Evolutionary conservation across 2,329 filamentous ascomycete genomes (phyloP).

Genomic region (Exophiala viscosa): DNA sequence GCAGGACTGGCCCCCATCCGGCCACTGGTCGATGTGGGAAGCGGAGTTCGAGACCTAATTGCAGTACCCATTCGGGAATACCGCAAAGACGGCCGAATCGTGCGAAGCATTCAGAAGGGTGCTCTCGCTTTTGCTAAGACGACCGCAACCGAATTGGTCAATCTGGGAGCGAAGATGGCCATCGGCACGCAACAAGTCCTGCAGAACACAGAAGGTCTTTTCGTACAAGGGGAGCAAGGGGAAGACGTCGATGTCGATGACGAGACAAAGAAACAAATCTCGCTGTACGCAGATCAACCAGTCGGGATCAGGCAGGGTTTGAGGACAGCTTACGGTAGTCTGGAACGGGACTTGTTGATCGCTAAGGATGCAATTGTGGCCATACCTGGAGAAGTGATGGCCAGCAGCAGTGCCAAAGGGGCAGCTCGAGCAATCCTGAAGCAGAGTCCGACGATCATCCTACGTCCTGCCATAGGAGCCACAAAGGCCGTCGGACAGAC

Average conservation of each 20-base stretch:
- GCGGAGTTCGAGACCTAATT: constrained; percentile 79
- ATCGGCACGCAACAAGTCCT: constrained; percentile 93
- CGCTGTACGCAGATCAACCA: constrained; percentile 90
- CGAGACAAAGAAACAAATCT: constrained; percentile 74
- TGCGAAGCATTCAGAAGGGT: constrained; percentile 88
- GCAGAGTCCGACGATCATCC: constrained; percentile 86
- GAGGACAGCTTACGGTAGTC: constrained; percentile 72
- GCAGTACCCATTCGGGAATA: constrained; percentile 91
- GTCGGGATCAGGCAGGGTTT: constrained; percentile 83
- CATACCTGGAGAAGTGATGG: constrained; percentile 85
- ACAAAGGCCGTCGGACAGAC: constrained; percentile 86
- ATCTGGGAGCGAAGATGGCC: constrained; percentile 87
- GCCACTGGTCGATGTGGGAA: constrained; percentile 84
- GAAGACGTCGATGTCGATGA: constrained; percentile 61
- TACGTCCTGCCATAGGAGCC: constrained; percentile 85
- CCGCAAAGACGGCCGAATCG: constrained; percentile 84
- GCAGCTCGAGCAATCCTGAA: constrained; percentile 74
- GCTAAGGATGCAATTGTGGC: constrained; percentile 91
- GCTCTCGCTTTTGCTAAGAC: constrained; percentile 86
- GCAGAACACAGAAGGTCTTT: constrained; percentile 78
- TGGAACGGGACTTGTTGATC: constrained; percentile 81
- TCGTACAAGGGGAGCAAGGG: constrained; percentile 48
- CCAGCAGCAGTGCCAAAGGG: constrained; percentile 75
- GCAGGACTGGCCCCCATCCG: constrained; percentile 87
- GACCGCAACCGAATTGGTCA: constrained; percentile 90